Conservation (phyloP, 768 basidiomycete species). For the Lepiota venenata region DNA sequence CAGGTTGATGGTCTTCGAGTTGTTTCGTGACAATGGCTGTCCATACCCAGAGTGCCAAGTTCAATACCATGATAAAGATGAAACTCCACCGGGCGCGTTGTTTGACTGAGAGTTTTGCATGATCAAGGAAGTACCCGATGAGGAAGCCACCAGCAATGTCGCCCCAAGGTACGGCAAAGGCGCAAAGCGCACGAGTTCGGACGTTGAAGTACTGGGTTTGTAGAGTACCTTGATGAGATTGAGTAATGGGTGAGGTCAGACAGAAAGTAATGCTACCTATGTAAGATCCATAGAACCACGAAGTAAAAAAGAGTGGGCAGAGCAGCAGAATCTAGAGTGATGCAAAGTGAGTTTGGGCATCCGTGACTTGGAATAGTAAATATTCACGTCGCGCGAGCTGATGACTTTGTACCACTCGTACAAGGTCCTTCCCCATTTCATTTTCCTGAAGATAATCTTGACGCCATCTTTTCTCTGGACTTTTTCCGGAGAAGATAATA, state of each 20-base stretch:
- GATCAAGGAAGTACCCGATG: constrained; percentile 30
- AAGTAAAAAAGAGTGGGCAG: constrained; percentile 30
- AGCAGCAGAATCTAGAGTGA: constrained; percentile 24
- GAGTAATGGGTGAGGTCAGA: background rate
- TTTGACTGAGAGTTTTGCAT: constrained; percentile 24
- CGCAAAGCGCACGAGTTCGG: constrained; percentile 26
- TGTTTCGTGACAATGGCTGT: constrained; percentile 28
- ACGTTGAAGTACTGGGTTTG: constrained; percentile 31
- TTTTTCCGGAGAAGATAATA: constrained; percentile 25
- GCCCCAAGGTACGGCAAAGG: constrained; percentile 25
- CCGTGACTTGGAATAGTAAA: background rate
- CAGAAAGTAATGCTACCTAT: constrained; percentile 15
- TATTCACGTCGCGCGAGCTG: constrained; percentile 21
- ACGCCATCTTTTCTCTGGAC: constrained; percentile 29
- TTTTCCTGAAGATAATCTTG: constrained; percentile 25
- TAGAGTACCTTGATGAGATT: constrained; percentile 19
- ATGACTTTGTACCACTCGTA: constrained; percentile 26
- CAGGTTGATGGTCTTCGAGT: constrained; percentile 24
- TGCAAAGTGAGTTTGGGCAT: background rate
- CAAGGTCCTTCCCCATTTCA: constrained; percentile 23
- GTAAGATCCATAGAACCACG: constrained; percentile 31
- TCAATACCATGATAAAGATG: constrained; percentile 25
- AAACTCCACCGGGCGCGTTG: constrained; percentile 28
- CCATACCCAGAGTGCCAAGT: constrained; percentile 29
- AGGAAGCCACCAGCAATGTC: constrained; percentile 27